Base-by-base conservation (phyloP, 2,329 filamentous ascomycete genomes). In the Curvularia sp. region DNA sequence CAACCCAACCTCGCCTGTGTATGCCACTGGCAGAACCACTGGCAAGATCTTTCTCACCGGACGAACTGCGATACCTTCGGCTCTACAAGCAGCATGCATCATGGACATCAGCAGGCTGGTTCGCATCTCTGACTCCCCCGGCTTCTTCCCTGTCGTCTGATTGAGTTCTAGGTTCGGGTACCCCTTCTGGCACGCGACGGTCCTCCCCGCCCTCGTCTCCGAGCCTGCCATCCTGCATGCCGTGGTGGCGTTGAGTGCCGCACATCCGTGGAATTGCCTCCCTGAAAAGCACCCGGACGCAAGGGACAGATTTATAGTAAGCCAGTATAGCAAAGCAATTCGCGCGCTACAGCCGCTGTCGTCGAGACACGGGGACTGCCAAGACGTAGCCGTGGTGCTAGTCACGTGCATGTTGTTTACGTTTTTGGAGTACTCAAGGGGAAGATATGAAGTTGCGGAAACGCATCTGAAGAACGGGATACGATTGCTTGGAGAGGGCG, bases 201-300 rank as follows among this genome's bases (percentile, higher is more conserved):
- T 82, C 5, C 60, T 80, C 5, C 78, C 80, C 52, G 77, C 77
- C 3, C 75, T 75, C 49, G 57, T 61, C 2, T 66, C 67, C 9
- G 79, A 81, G 50, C 76, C 78, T 0, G 77, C 79, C 4, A 71
- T 82, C 2, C 62, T 77, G n/a, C 79, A 81, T 66, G 79, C 80
- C 2, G 64, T 79, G 10, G 61, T 81, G 5, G 77, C 80, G 10
- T 60, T 82, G 15, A 75, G 75, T n/a, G 74, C 78, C 4, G 70
- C 73, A 0, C 79, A 69, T 42, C 62, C 62, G 49, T 57, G 70
- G 10, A 55, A 53, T 20, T 50, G 58, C 6, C 56, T 62, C 30
- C 53, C 30, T 12, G 30, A 18, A 5, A 9, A 48, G n/a, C 33
- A 10, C n/a, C 6, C 30, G n/a, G n/a, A 46, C 13, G 39, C 42